Evolutionary conservation across 345 rosid genomes (phyloP).

Genomic region (Eutrema heterophyllum): DNA sequence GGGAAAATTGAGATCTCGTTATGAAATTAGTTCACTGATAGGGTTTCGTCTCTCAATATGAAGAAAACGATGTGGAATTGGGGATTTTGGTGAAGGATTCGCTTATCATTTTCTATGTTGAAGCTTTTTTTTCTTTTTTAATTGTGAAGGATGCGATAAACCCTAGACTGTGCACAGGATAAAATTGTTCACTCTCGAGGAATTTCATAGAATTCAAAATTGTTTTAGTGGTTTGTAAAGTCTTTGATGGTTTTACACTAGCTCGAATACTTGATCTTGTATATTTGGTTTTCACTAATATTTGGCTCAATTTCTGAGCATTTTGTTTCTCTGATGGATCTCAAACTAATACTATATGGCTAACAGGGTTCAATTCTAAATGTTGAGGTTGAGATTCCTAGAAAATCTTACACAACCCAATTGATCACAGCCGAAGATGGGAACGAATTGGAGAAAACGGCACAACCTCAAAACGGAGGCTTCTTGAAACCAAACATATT

Average conservation of each 20-base stretch:
- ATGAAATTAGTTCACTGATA: background rate
- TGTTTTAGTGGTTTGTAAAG: background rate
- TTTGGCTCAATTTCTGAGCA: background rate
- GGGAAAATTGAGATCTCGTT: background rate
- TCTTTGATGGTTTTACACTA: background rate
- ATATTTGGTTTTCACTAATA: background rate
- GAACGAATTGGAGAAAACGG: slow-evolving; percentile 40
- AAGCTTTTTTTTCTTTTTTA: too few relatives aligned
- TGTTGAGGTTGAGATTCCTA: slow-evolving; percentile 73
- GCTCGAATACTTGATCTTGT: background rate
- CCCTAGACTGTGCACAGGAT: background rate
- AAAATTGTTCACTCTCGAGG: background rate
- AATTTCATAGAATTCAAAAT: background rate
- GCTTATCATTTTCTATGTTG: background rate
- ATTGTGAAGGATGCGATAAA: background rate
- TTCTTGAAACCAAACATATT: slow-evolving; percentile 66
- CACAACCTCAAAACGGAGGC: slow-evolving; percentile 48
- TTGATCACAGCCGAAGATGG: slow-evolving; percentile 41
- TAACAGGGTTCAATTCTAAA: slow-evolving; percentile 99
- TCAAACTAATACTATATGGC: slow-evolving; percentile 49
- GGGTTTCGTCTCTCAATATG: background rate
- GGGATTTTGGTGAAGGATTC: background rate
- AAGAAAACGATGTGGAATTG: background rate
- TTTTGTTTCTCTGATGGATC: slow-evolving; percentile 11
- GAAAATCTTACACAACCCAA: slow-evolving; percentile 54